These are phyloP conservation scores for Malus asiatica DNA, from an alignment of 306 rosid genomes.

Conservation along the genomic window DNA sequence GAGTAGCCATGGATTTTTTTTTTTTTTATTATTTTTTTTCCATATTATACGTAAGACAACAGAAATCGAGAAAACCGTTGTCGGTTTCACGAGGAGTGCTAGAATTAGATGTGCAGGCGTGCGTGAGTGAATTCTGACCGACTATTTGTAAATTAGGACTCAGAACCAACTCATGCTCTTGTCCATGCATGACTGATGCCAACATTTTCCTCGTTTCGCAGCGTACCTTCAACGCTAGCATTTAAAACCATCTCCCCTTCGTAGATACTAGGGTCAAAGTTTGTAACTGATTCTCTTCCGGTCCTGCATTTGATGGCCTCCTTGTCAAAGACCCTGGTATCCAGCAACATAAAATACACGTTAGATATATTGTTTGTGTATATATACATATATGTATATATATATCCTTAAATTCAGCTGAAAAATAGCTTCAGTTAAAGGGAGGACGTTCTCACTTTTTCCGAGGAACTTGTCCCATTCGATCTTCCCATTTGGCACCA, in stretches of 20 bases:
- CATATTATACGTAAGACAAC: not conserved
- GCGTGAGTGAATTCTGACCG: not conserved
- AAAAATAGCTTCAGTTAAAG: not conserved
- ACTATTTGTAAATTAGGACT: not conserved
- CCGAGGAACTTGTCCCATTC: conserved; percentile 22
- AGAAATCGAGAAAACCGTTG: not conserved
- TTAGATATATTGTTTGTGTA: not conserved
- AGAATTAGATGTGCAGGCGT: not conserved
- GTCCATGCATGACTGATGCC: not conserved
- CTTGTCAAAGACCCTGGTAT: conserved; percentile 22
- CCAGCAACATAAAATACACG: not conserved
- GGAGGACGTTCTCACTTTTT: conserved; percentile 27
- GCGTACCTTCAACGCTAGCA: conserved; percentile 18
- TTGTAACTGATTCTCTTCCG: conserved; percentile 9
- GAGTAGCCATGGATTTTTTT: not conserved
- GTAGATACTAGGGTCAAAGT: conserved; percentile 10
- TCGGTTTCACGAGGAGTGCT: not conserved
- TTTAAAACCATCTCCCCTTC: conserved; percentile 18
- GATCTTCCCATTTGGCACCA: conserved; percentile 33
- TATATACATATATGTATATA: too few species aligned
- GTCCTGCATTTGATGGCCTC: conserved; percentile 7
- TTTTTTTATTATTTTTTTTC: not conserved
- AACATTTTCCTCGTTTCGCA: not conserved
- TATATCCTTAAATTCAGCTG: not conserved
- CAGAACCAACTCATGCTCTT: not conserved